Conservation (phyloP, 2,329 filamentous ascomycete genomes). For the Lasiodiplodia hormozganensis region DNA sequence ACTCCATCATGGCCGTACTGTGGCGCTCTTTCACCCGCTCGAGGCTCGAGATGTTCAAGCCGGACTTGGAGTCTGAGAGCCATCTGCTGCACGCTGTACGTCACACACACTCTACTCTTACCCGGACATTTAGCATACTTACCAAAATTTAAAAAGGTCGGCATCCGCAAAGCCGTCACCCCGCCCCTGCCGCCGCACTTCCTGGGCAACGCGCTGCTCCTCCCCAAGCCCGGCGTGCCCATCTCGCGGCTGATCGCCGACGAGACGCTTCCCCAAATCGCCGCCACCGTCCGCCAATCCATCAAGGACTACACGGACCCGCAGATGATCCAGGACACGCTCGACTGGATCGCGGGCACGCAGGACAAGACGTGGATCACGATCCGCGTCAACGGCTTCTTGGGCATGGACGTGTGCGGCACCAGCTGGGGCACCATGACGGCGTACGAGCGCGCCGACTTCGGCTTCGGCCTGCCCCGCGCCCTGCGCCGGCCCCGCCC, state of each 20-base stretch:
- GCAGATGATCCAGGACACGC: slow-evolving; percentile 33
- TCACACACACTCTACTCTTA: background rate
- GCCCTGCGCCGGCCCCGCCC: slow-evolving; percentile 33
- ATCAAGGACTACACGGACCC: slow-evolving; percentile 35
- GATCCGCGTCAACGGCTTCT: slow-evolving; percentile 35
- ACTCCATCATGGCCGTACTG: slow-evolving; percentile 37
- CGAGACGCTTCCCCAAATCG: slow-evolving; percentile 33
- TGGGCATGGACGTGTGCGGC: slow-evolving; percentile 38
- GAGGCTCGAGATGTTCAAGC: slow-evolving; percentile 33
- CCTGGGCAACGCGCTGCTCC: slow-evolving; percentile 35
- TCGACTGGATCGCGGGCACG: slow-evolving; percentile 36
- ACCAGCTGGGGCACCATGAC: slow-evolving; percentile 39
- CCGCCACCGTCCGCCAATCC: slow-evolving; percentile 35
- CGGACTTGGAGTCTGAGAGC: slow-evolving; percentile 28
- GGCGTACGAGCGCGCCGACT: slow-evolving; percentile 38
- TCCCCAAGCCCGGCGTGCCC: slow-evolving; percentile 32
- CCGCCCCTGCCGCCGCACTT: slow-evolving; percentile 37
- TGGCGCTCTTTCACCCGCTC: slow-evolving; percentile 36
- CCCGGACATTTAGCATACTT: background rate
- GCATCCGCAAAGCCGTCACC: slow-evolving; percentile 34
- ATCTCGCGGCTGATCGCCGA: slow-evolving; percentile 31
- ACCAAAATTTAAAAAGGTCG: slow-evolving; percentile 33
- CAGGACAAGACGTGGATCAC: slow-evolving; percentile 36
- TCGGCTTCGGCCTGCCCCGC: slow-evolving; percentile 39
- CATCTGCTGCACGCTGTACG: slow-evolving; percentile 35